phyloP scores from a whole-genome alignment of 768 basidiomycete species.

The Calocybe gangraenosa region DNA sequence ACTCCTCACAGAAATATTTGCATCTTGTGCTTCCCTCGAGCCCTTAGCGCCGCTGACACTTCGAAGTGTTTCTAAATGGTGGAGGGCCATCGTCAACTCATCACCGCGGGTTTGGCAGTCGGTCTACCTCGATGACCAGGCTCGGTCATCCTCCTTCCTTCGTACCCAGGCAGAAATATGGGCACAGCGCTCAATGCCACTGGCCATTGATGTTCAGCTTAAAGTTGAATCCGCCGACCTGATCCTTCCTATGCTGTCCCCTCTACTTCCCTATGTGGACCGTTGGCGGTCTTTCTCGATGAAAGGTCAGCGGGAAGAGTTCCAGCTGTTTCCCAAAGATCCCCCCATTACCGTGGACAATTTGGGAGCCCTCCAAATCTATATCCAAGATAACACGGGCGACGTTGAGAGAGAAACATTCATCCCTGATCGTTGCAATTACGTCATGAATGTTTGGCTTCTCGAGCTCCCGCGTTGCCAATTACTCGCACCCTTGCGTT shows the following conservation, averaged over 20 bases:
- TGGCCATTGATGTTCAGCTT: constrained; percentile 54
- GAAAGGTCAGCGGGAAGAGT: constrained; percentile 35
- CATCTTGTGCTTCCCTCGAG: constrained; percentile 36
- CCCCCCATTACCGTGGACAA: constrained; percentile 21
- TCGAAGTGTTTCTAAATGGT: constrained; percentile 51
- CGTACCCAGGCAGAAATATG: constrained; percentile 49
- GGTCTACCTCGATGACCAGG: constrained; percentile 45
- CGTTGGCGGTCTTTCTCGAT: constrained; percentile 57
- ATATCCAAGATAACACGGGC: constrained; percentile 30
- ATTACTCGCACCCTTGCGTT: constrained; percentile 43
- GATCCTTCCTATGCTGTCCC: constrained; percentile 61
- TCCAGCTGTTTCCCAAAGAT: constrained; percentile 20
- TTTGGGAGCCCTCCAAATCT: constrained; percentile 34
- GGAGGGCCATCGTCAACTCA: constrained; percentile 49
- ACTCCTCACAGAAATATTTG: constrained; percentile 60
- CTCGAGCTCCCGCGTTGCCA: constrained; percentile 44
- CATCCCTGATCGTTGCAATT: constrained; percentile 23
- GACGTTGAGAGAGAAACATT: constrained; percentile 27
- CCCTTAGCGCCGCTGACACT: constrained; percentile 46
- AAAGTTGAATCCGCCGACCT: constrained; percentile 41
- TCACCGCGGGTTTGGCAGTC: constrained; percentile 62
- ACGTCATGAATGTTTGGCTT: constrained; percentile 45
- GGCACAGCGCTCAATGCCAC: constrained; percentile 47
- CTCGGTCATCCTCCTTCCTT: constrained; percentile 30
- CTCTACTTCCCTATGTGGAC: constrained; percentile 48